These are phyloP conservation scores for Claviceps capensis DNA, from an alignment of 2,329 filamentous ascomycete genomes.

Conservation along the genomic window DNA sequence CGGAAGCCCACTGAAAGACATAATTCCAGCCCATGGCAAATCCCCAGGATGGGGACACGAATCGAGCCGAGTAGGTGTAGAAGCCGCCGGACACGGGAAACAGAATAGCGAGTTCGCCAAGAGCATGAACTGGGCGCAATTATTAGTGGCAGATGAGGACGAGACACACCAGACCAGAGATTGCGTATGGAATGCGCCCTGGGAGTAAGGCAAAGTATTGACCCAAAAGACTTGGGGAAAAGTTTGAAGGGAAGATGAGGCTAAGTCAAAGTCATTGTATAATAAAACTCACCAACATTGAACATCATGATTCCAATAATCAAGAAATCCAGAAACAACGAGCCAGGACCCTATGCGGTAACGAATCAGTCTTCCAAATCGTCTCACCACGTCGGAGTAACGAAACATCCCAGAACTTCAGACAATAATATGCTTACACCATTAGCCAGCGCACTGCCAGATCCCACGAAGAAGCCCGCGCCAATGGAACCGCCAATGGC, in stretches of 20 bases:
- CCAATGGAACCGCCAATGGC: conserved; percentile 38
- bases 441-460: conserved; percentile 32
- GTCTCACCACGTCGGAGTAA: background rate
- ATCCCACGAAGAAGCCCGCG: conserved; percentile 49
- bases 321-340: conserved; percentile 33
- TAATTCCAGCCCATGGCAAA: conserved; percentile 40
- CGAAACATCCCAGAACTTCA: background rate
- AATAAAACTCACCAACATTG: conserved; percentile 28
- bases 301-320: conserved; percentile 48
- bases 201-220: too few relatives aligned
- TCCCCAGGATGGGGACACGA: conserved; percentile 45
- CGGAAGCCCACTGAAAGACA: conserved; percentile 33
- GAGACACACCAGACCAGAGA: background rate
- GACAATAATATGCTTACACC: conserved; percentile 22
- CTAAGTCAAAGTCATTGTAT: too few relatives aligned
- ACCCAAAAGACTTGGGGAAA: background rate
- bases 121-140: conserved; percentile 31
- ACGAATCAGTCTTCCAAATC: background rate
- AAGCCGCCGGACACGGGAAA: conserved; percentile 48
- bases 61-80: conserved; percentile 44
- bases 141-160: background rate
- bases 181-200: too few relatives aligned
- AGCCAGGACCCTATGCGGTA: conserved; percentile 23
- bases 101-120: conserved; percentile 44
- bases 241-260: background rate